These are phyloP conservation scores for Calonectria pauciramosa DNA, from an alignment of 2,329 filamentous ascomycete species.

Conservation along the genomic window DNA sequence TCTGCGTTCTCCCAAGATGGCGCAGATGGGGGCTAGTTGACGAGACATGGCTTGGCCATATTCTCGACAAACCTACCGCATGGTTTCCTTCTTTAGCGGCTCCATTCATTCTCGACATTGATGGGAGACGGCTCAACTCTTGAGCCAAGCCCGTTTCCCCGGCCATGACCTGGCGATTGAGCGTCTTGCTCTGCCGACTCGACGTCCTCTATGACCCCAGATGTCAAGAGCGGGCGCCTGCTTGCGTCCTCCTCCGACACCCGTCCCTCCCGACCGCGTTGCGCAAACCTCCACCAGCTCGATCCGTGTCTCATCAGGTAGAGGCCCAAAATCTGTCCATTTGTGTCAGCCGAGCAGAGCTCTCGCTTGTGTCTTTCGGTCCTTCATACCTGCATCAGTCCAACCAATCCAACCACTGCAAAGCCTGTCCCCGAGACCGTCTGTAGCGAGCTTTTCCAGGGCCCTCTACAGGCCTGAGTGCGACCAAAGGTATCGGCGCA, in stretches of 20 bases:
- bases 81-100: constrained; percentile 6
- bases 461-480: constrained; percentile 61
- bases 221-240: constrained; percentile 44
- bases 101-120: constrained; percentile 45
- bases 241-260: constrained; percentile 32
- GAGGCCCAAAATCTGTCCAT: constrained; percentile 48
- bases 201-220: constrained; percentile 48
- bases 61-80: neutral
- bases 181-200: constrained; percentile 30
- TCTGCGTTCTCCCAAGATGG: neutral
- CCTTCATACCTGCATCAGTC: constrained; percentile 67
- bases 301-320: constrained; percentile 47
- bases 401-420: constrained; percentile 65
- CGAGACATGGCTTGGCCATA: neutral
- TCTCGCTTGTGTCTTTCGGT: neutral
- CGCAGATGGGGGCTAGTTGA: neutral
- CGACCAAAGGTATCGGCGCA: constrained; percentile 65
- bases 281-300: constrained; percentile 49
- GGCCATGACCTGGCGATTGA: constrained; percentile 36
- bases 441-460: constrained; percentile 70
- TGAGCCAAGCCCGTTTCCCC: constrained; percentile 34
- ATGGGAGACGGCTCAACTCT: constrained; percentile 46
- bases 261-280: constrained; percentile 6
- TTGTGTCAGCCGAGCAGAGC: neutral
- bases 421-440: constrained; percentile 68